These are phyloP conservation scores for Calcarisporium arbuscula DNA, from an alignment of 2,329 filamentous ascomycete species.

Conservation along the genomic window DNA sequence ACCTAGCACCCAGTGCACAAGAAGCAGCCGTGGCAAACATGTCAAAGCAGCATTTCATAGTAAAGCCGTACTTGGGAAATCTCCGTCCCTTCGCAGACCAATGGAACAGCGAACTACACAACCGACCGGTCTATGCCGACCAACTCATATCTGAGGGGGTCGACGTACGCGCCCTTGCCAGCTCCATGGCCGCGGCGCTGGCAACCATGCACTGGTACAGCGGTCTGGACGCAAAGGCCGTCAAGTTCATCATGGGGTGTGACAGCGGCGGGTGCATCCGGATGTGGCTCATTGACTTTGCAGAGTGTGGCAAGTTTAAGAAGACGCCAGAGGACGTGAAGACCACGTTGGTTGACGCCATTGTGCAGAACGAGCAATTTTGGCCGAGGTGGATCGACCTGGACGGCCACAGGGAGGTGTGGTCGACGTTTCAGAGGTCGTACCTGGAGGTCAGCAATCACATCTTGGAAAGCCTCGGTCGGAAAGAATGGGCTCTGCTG, in stretches of 20 bases:
- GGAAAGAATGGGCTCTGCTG: too few species aligned
- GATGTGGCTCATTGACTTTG: conserved; percentile 19
- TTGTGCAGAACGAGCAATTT: conserved; percentile 10
- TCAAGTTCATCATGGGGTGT: conserved; percentile 15
- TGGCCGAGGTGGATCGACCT: conserved; percentile 11
- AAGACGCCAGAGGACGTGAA: conserved; percentile 4
- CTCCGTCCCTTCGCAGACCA: conserved; percentile 7
- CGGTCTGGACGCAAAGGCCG: conserved; percentile 14
- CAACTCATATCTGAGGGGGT: conserved; percentile 10
- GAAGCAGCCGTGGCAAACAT: conserved; percentile 5
- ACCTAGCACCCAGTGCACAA: conserved; percentile 8
- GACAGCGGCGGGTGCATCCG: conserved; percentile 4
- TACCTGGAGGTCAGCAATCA: conserved; percentile 9
- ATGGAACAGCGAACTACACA: conserved; percentile 8
- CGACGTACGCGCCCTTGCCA: conserved; percentile 1
- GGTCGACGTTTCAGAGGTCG: conserved; percentile 8
- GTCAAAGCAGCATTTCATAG: conserved; percentile 7
- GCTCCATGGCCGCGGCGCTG: conserved; percentile 15
- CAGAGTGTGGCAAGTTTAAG: conserved; percentile 11
- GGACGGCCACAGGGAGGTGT: conserved; percentile 6
- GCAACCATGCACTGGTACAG: conserved; percentile 19
- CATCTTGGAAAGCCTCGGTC: too few species aligned
- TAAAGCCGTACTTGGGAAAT: conserved; percentile 10
- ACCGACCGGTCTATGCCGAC: conserved; percentile 16
- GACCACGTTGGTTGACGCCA: conserved; percentile 10